Percentiles rank a stretch among this genome's conserved stretches.
phyloP scores from a whole-genome alignment of 148 eudicot species.

The Talinum fruticosum region DNA sequence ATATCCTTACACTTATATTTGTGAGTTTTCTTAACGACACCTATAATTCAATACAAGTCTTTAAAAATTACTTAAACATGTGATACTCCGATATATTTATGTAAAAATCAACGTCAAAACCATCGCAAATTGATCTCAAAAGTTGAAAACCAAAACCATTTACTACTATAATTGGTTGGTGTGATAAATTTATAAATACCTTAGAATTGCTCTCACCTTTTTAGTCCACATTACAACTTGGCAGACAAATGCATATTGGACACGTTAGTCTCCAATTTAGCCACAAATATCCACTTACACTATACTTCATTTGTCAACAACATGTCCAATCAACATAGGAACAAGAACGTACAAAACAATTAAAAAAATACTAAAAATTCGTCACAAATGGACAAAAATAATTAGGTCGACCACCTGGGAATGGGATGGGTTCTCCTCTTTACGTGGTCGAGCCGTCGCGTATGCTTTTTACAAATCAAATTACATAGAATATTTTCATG shows the following conservation, averaged over 20 bases:
- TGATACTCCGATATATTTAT: too few species aligned
- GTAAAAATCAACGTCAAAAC: too few species aligned
- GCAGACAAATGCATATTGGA: neutral
- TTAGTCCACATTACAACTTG: neutral
- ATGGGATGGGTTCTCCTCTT: constrained; percentile 14
- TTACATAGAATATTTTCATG: neutral
- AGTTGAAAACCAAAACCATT: too few species aligned
- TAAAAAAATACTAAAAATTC: neutral
- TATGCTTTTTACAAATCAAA: constrained; percentile 20
- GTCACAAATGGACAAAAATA: constrained; percentile 12
- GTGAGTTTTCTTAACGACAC: too few species aligned
- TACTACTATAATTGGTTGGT: too few species aligned
- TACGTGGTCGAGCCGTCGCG: constrained; percentile 36
- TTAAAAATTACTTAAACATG: too few species aligned
- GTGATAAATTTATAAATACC: too few species aligned
- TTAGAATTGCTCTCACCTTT: too few species aligned
- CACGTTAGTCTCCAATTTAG: neutral
- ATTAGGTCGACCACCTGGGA: constrained; percentile 6
- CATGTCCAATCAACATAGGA: neutral
- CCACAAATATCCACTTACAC: constrained; percentile 2
- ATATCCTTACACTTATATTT: too few species aligned
- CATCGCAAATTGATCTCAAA: too few species aligned
- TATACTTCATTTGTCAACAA: neutral
- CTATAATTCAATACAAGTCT: too few species aligned
- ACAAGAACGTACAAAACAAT: neutral